Percentiles rank a stretch among this genome's conserved stretches.
Conservation (phyloP, 257 asterid species). For the Solanum piurae region DNA sequence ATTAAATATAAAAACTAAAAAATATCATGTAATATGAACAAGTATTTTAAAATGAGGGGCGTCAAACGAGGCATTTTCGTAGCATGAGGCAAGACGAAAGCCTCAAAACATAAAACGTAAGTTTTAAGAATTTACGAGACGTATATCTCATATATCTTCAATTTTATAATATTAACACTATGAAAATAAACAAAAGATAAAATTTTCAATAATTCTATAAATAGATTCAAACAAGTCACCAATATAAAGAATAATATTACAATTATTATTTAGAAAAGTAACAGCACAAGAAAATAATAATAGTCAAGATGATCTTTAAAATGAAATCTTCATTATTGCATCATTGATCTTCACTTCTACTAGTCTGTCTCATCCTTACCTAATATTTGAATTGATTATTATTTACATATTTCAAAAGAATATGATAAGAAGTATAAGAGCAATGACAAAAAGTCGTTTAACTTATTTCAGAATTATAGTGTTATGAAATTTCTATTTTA, state of each 20-base stretch:
- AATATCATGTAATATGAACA: background rate
- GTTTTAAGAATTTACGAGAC: too few species aligned
- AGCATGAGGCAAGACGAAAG: background rate
- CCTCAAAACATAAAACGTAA: background rate
- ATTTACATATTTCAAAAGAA: too few species aligned
- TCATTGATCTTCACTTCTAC: background rate
- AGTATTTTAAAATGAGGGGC: too few species aligned
- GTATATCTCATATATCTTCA: background rate
- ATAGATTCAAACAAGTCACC: background rate
- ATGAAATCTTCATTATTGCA: background rate
- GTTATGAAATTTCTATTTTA: background rate
- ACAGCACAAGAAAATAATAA: background rate
- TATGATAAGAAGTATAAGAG: background rate
- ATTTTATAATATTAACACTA: too few species aligned
- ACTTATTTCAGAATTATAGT: too few species aligned
- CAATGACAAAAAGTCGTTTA: background rate
- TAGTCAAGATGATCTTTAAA: background rate
- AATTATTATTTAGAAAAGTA: background rate
- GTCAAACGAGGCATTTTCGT: too few species aligned
- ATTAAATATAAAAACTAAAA: too few species aligned
- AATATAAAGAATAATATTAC: too few species aligned
- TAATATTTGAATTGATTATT: too few species aligned
- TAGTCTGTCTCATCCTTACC: background rate
- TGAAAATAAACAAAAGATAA: background rate
- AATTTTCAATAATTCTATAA: too few species aligned